phyloP scores from a whole-genome alignment of 1,139 yeast genomes.

The Kodamaea sp. region DNA sequence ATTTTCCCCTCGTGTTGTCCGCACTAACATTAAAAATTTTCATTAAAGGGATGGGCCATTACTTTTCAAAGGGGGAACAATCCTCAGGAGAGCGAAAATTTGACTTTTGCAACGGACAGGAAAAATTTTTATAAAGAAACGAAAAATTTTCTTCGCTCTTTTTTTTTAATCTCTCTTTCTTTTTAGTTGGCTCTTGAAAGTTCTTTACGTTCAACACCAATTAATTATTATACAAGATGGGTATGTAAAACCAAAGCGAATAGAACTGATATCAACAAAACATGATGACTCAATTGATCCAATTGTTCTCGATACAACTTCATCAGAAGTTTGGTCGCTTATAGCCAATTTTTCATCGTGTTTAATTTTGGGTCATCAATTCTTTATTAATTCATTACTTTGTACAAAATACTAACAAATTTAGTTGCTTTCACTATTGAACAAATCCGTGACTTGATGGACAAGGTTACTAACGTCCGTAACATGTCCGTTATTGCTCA shows the following conservation, averaged over 20 bases:
- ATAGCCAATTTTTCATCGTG: too few relatives aligned
- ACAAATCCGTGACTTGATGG: conserved; percentile 99
- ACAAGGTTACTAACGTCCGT: conserved; percentile 99
- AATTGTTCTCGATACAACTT: not conserved
- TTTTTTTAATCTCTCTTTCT: conserved; percentile 14
- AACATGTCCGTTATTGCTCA: conserved; percentile 99
- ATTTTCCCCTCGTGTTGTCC: conserved; percentile 5
- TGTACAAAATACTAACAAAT: conserved; percentile 13
- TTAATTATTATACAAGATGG: conserved; percentile 32
- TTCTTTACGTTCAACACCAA: conserved; percentile 16
- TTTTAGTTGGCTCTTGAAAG: conserved; percentile 14
- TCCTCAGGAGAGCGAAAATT: too few relatives aligned
- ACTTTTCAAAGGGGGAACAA: too few relatives aligned
- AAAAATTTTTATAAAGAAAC: conserved; percentile 11
- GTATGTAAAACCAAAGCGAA: conserved; percentile 27
- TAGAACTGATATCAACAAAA: not conserved
- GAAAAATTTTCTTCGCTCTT: conserved; percentile 16
- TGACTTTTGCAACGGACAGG: not conserved
- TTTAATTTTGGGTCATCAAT: too few relatives aligned
- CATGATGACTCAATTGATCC: not conserved
- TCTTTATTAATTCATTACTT: not conserved
- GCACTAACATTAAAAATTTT: not conserved
- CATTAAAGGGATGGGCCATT: not conserved
- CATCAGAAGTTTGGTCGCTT: not conserved
- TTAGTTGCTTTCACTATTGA: conserved; percentile 74